phyloP scores from a whole-genome alignment of 768 basidiomycete genomes.

The Clavaria fumosa region DNA sequence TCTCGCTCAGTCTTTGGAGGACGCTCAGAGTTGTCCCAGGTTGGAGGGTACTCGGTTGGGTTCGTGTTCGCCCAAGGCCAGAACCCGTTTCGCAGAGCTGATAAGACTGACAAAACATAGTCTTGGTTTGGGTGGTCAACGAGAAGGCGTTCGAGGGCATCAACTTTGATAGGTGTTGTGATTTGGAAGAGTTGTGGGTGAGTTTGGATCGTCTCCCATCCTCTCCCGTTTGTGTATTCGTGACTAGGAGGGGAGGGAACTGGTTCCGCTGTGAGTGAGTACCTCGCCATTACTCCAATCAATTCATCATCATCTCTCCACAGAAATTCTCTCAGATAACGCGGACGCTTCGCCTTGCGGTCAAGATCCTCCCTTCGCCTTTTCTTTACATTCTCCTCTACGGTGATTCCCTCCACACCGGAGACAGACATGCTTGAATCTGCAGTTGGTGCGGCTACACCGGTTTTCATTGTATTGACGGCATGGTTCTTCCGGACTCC shows the following conservation, averaged over 20 bases:
- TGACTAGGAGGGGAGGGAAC: background rate
- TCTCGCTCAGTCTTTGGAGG: background rate
- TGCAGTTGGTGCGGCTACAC: too few species aligned
- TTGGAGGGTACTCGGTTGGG: too few species aligned
- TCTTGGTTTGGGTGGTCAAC: constrained; percentile 16
- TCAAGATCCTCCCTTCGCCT: too few species aligned
- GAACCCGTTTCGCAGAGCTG: constrained; percentile 15
- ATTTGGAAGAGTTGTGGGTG: constrained; percentile 12
- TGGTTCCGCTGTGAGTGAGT: background rate
- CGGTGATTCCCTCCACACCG: too few species aligned
- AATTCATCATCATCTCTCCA: background rate
- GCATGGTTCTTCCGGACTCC: too few species aligned
- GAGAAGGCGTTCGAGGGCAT: constrained; percentile 11
- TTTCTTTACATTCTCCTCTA: too few species aligned
- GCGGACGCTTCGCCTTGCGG: background rate
- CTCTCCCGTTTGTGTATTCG: background rate
- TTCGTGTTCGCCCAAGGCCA: constrained; percentile 17
- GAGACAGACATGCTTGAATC: too few species aligned
- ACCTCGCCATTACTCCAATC: background rate
- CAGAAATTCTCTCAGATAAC: too few species aligned
- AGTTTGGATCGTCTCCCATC: background rate
- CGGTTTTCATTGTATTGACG: too few species aligned
- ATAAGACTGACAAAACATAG: constrained; percentile 15
- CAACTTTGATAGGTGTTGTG: constrained; percentile 13
- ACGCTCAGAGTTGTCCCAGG: too few species aligned